These are phyloP conservation scores for Coccomyxa subellipsoidea DNA, from an alignment of 163 green algal species.

Conservation along the genomic window DNA sequence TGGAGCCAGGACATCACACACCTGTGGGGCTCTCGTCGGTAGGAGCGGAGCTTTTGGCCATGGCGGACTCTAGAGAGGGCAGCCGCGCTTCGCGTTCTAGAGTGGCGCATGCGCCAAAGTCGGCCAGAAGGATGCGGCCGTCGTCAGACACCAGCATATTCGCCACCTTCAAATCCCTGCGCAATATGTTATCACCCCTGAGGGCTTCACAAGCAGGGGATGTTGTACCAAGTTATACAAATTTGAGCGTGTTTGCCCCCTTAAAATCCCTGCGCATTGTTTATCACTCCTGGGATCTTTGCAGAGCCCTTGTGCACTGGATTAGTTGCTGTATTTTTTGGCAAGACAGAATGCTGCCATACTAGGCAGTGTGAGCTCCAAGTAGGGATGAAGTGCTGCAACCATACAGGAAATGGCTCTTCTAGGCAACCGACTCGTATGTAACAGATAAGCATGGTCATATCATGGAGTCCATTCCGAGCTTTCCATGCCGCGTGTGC, in stretches of 20 bases:
- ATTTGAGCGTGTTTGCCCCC: too few species aligned
- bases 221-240: background rate
- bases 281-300: too few species aligned
- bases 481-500: too few species aligned
- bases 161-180: constrained; percentile 62
- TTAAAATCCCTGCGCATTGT: too few species aligned
- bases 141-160: constrained; percentile 92
- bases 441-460: background rate
- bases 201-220: background rate
- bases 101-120: constrained; percentile 96
- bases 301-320: too few species aligned
- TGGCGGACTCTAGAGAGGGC: constrained; percentile 22
- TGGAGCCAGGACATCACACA: too few species aligned
- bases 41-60: background rate
- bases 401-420: too few species aligned
- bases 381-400: too few species aligned
- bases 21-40: background rate
- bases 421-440: too few species aligned
- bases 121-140: constrained; percentile 83
- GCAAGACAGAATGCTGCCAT: too few species aligned
- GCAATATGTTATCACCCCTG: background rate
- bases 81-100: constrained; percentile 57
- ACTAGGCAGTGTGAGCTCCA: too few species aligned
- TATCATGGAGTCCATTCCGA: background rate
- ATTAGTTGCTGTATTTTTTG: too few species aligned